Conservation (phyloP, 441 rosid species). For the Brassica balearica region DNA sequence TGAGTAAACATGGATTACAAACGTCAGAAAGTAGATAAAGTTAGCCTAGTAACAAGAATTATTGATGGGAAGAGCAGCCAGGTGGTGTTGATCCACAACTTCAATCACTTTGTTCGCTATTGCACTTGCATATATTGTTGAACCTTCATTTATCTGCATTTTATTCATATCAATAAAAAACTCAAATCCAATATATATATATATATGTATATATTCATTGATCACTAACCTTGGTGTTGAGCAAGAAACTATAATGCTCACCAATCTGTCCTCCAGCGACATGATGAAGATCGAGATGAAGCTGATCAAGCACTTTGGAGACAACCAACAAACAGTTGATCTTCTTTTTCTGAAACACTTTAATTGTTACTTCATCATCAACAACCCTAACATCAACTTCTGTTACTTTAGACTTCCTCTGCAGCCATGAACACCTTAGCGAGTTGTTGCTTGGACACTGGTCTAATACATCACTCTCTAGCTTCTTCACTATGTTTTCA, state of each 20-base stretch:
- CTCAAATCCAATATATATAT: neutral
- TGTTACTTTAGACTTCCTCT: slow-evolving; percentile 78
- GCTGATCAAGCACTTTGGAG: slow-evolving; percentile 78
- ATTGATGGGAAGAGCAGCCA: slow-evolving; percentile 39
- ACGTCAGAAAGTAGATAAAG: neutral
- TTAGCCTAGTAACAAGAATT: slow-evolving; percentile 29
- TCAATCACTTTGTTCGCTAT: slow-evolving; percentile 72
- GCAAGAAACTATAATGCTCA: slow-evolving; percentile 75
- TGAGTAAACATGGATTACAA: slow-evolving; percentile 21
- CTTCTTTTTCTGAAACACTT: slow-evolving; percentile 82
- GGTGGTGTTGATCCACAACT: slow-evolving; percentile 59
- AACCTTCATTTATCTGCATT: slow-evolving; percentile 52
- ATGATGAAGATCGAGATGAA: slow-evolving; percentile 86
- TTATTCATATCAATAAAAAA: slow-evolving; percentile 1
- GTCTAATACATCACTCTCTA: slow-evolving; percentile 48
- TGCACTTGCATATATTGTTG: slow-evolving; percentile 71
- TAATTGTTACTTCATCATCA: slow-evolving; percentile 90
- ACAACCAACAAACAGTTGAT: slow-evolving; percentile 77
- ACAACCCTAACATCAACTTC: slow-evolving; percentile 86
- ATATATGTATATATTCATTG: neutral
- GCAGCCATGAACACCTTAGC: slow-evolving; percentile 83
- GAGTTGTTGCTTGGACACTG: slow-evolving; percentile 56
- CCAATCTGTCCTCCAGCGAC: slow-evolving; percentile 92
- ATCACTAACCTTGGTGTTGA: slow-evolving; percentile 77
- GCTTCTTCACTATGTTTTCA: slow-evolving; percentile 50